Evolutionary conservation across 306 rosid genomes (phyloP).

Genomic region (Vigna radiata): DNA sequence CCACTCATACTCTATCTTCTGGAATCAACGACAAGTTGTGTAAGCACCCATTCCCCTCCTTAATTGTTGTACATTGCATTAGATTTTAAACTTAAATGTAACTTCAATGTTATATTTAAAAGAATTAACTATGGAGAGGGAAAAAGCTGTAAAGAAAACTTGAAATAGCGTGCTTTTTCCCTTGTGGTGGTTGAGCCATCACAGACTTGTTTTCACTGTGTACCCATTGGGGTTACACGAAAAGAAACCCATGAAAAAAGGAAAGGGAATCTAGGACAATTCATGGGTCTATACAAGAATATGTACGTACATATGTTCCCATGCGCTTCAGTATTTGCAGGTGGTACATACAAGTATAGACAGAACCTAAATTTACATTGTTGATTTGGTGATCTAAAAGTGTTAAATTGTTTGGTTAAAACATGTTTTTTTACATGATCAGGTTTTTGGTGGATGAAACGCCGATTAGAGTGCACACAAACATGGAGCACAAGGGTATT

Average conservation of each 20-base stretch:
- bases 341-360: background rate
- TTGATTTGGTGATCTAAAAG: background rate
- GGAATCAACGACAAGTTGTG: conserved; percentile 95
- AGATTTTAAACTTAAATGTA: background rate
- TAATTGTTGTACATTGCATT: background rate
- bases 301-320: background rate
- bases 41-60: conserved; percentile 51
- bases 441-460: conserved; percentile 87
- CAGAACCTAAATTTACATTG: no score
- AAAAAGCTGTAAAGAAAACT: conserved; percentile 33
- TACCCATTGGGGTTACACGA: background rate
- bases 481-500: conserved; percentile 83
- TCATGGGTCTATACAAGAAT: conserved; percentile 6
- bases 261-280: conserved; percentile 55
- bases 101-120: background rate
- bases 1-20: conserved; percentile 79
- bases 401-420: background rate
- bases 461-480: conserved; percentile 85
- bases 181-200: conserved; percentile 44
- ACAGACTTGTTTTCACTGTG: conserved; percentile 27
- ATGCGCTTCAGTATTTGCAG: background rate
- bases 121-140: background rate
- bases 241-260: conserved; percentile 19
- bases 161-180: conserved; percentile 23
- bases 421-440: background rate